Base-by-base conservation (phyloP, 1,284 basidiomycete species). In the Volvariella volvacea region DNA sequence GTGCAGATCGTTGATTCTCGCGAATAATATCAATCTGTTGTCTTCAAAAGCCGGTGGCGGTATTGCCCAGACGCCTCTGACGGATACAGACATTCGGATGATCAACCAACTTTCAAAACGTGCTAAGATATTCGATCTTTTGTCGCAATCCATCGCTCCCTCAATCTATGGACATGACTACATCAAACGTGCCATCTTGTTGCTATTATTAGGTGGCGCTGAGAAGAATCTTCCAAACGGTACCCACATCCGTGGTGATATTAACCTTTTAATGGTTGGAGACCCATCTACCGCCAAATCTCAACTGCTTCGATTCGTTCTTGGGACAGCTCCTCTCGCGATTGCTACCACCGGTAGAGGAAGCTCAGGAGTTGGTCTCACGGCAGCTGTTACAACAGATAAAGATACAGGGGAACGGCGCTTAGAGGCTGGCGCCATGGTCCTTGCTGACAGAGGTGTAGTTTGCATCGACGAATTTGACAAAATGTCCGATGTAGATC, bases 391-490 rank as follows among this genome's bases (percentile, higher is more conserved):
- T 9, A 99, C 95, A 7, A 97, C 89, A 2, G 96, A 99, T 70
- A 90, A 89, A 64, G 96, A 99, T 62, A 99, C 96, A 14, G 90
- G 91, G 46, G 96, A 99, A 62, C 82, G 96, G 45, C 75, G 95
- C 48, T 78, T 99, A 39, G 96, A 99, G 69, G 96, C 95, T 6
- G 96, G 96, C 48, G 96, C 96, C 10, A 99, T 99, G 96, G 96
- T 99, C 25, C 82, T 99, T 39, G 96, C 96, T n/a, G 96, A 99
- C 65, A 84, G 94, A 50, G 96, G 96, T 16, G 93, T 99, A 10
- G 95, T 99, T 39, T 99, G 95, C 67, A 99, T 99, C 56, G 96
- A 99, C 66, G 95, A 99, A 67, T 99, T 99, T 59, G 95, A 99
- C 77, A 99, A 99, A 66, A 99, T 99, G 95, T 93, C 90, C 22